Evolutionary conservation across 2,329 filamentous ascomycete species (phyloP), one percentile per base, ranked within the genome.

Genomic region (Sarocladium strictum): DNA sequence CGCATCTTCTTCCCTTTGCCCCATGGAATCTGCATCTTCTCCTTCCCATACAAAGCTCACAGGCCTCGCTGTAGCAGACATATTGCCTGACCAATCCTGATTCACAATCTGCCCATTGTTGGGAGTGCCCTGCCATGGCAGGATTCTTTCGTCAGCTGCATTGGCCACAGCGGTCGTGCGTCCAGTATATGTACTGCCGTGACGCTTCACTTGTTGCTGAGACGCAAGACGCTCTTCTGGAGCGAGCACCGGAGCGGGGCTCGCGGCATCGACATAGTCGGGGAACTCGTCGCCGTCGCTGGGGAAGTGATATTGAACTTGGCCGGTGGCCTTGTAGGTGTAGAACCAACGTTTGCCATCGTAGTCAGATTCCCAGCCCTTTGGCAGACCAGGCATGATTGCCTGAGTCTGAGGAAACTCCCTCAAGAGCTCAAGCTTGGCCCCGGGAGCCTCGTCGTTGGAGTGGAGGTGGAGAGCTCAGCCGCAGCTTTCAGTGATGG

Each of bases 301-400:
- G 5, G 80, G 80, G 58, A 83, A 84, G 56, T 76, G 76, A 61
- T 76, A 84, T 63, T 83, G 80, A 15, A 76, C 66, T 33, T 76
- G 68, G 10, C 79, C 79, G 9, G 76, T 81, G 23, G 79, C 68
- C 58, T 72, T 77, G 68, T 79, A 82, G 53, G 73, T 74, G 63
- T 79, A 84, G 66, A 82, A 77, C 80, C 80, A 84, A 24, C 80
- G 75, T 19, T 59, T 61, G 53, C 79, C 79, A 58, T 83, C 80
- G 60, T 83, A 82, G 64, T 83, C 80, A 62, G 69, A 74, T 55
- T 81, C 77, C 80, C 80, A 83, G 54, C 77, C 76, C 7, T 72
- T 68, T 2, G 78, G 78, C 29, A 83, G 74, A 50, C 65, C 68
- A 19, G 63, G 54, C 65, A 69, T 69, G 32, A 50, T 15, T 23